phyloP scores from a whole-genome alignment of 2,329 filamentous ascomycete genomes.

The Didymellaceae sp. region DNA sequence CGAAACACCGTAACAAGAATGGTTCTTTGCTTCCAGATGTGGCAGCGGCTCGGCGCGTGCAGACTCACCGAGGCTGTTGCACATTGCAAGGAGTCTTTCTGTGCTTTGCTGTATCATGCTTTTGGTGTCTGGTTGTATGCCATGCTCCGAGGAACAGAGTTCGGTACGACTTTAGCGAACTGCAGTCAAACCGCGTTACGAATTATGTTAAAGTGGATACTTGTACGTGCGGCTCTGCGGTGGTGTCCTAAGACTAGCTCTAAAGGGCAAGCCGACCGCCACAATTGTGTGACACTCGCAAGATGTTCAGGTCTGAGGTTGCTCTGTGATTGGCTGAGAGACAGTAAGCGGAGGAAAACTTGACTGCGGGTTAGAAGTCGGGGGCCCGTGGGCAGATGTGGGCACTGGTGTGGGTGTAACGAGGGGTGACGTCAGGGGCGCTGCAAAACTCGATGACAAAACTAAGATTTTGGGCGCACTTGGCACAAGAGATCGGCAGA shows the following conservation, averaged over 20 bases:
- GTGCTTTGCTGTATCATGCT: no score
- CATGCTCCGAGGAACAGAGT: no score
- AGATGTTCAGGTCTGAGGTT: neutral
- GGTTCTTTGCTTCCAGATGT: no score
- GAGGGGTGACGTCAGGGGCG: slow-evolving; percentile 12
- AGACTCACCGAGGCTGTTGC: no score
- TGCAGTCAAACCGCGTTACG: neutral
- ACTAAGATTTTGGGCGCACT: slow-evolving; percentile 16
- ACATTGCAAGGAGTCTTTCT: no score
- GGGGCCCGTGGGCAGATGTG: slow-evolving; percentile 12
- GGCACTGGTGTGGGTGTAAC: neutral
- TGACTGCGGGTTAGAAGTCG: slow-evolving; percentile 12
- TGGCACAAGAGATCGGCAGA: slow-evolving; percentile 14
- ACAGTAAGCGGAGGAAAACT: neutral
- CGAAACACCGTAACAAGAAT: no score
- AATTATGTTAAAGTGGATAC: slow-evolving; percentile 4
- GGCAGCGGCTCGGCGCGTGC: no score
- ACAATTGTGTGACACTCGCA: slow-evolving; percentile 6
- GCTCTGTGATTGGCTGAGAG: neutral
- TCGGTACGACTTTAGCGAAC: no score
- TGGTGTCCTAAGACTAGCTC: neutral
- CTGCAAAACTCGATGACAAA: neutral
- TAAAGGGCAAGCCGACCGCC: neutral
- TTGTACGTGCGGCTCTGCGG: slow-evolving; percentile 10
- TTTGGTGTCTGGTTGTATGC: no score